Base-by-base conservation (phyloP, 352 stramenopile genomes). In the Halophytophthora polymorphica region DNA sequence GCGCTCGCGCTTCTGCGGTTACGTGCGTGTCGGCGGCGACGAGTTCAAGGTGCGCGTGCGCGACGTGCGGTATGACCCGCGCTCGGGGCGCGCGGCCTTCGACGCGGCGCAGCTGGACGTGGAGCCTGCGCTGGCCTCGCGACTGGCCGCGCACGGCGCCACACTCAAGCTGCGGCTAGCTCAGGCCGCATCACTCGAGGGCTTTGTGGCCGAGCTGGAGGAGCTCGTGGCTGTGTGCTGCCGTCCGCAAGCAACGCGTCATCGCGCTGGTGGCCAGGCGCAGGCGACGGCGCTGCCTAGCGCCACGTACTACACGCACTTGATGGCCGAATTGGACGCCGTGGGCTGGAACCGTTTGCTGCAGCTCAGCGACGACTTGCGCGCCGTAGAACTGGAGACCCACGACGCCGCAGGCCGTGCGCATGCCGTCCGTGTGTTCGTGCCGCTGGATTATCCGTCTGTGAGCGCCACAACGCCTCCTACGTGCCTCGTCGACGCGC, bases 291-390 rank as follows among this genome's bases (percentile, higher is more conserved):
- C 60, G 33, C 62, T 89, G 14, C 78, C 75, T 6, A 61, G 59
- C 14, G 62, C 74, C n/a, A 42, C 45, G 12, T 88, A 85, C 59
- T 92, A 92, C 61, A 66, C 55, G 18, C 69, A 43, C 35, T 55
- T 92, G 15, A 69, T 90, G 64, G 69, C 49, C 2, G 78, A 92
- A 58, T 28, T 92, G 36, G 71, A 85, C 31, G 47, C 47, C 1
- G 56, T 92, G 29, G 77, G 79, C n/a, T 92, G 82, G 82, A 56
- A 68, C 45, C 61, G 60, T 5, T 43, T 92, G 5, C 49, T 62
- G 22, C 49, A 80, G 19, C 50, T 92, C 2, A 85, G 65, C 46
- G 75, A 92, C 38, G 75, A 88, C 46, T 56, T 90, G 40, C 46
- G 59, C 8, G 53, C 58, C 6, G 40, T 92, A 5, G 77, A 92